Percentiles rank a stretch among this genome's conserved stretches.
These are phyloP conservation scores for Labyrinthula sp. DNA, from an alignment of 352 stramenopile species.

Conservation along the genomic window DNA sequence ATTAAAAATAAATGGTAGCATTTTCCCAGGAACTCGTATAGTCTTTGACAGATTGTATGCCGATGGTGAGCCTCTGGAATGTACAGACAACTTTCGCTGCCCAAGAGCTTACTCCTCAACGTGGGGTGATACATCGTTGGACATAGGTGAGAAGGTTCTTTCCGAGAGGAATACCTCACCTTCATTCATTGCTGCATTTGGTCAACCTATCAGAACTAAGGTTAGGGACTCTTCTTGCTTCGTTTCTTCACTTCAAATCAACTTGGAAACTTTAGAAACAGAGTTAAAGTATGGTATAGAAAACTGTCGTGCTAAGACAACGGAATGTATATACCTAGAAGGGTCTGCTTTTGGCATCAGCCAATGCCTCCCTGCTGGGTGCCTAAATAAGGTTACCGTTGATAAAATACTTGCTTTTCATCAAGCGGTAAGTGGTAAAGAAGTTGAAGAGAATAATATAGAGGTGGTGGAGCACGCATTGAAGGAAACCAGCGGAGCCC, in stretches of 20 bases:
- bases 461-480: conserved; percentile 8
- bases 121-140: conserved; percentile 1
- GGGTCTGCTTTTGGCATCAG: no score
- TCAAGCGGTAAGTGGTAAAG: no score
- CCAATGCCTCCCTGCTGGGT: conserved; percentile 22
- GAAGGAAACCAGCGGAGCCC: not conserved
- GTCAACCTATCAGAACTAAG: conserved; percentile 11
- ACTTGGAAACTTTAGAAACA: not conserved
- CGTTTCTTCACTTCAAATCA: conserved; percentile 8
- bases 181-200: conserved; percentile 9
- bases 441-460: conserved; percentile 11
- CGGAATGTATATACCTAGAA: conserved; percentile 14
- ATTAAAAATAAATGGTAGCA: no score
- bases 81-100: no score
- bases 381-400: conserved; percentile 7
- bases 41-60: conserved; percentile 13
- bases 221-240: conserved; percentile 10
- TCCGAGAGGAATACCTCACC: conserved; percentile 7
- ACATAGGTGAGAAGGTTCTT: conserved; percentile 1
- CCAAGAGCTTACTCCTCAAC: not conserved
- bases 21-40: no score
- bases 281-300: conserved; percentile 11
- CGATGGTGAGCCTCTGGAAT: conserved; percentile 12
- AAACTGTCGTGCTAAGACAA: conserved; percentile 1
- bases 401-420: conserved; percentile 5